phyloP scores from a whole-genome alignment of 768 basidiomycete species.

The Mycena alexandri region DNA sequence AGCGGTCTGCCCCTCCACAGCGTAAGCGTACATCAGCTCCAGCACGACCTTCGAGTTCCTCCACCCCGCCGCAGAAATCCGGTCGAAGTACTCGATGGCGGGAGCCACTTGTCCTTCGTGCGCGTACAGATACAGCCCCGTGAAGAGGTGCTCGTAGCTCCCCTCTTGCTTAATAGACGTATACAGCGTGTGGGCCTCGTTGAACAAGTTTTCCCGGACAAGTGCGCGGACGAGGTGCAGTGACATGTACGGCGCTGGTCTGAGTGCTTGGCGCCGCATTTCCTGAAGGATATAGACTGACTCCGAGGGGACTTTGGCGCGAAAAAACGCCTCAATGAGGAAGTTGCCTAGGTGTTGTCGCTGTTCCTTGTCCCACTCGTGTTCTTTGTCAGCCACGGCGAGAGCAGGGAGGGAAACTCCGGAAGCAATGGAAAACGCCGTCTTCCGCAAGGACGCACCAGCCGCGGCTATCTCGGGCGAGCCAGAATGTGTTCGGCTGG shows the following conservation, averaged over 20 bases:
- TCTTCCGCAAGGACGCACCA: slow-evolving; percentile 45
- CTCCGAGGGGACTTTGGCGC: slow-evolving; percentile 47
- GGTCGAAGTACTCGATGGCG: slow-evolving; percentile 59
- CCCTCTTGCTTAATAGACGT: slow-evolving; percentile 41
- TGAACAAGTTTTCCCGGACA: slow-evolving; percentile 52
- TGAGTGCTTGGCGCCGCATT: slow-evolving; percentile 53
- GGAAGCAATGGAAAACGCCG: slow-evolving; percentile 43
- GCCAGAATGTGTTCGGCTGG: slow-evolving; percentile 28
- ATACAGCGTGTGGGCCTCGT: slow-evolving; percentile 60
- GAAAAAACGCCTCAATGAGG: slow-evolving; percentile 56
- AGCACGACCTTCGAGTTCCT: slow-evolving; percentile 48
- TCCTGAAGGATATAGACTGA: slow-evolving; percentile 56
- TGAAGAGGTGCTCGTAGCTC: slow-evolving; percentile 47
- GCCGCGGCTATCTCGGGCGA: background rate
- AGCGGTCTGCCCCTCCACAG: slow-evolving; percentile 56
- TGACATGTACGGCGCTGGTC: slow-evolving; percentile 45
- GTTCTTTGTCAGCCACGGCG: slow-evolving; percentile 40
- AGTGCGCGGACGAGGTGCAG: slow-evolving; percentile 58
- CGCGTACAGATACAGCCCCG: slow-evolving; percentile 66
- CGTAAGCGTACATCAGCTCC: slow-evolving; percentile 70
- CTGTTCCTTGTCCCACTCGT: slow-evolving; percentile 43
- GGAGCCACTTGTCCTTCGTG: slow-evolving; percentile 62
- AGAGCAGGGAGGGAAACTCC: slow-evolving; percentile 50
- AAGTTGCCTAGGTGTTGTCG: slow-evolving; percentile 52
- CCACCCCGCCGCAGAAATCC: slow-evolving; percentile 48